Evolutionary conservation across 2,329 filamentous ascomycete genomes (phyloP).

Genomic region (Penicillium olsonii): DNA sequence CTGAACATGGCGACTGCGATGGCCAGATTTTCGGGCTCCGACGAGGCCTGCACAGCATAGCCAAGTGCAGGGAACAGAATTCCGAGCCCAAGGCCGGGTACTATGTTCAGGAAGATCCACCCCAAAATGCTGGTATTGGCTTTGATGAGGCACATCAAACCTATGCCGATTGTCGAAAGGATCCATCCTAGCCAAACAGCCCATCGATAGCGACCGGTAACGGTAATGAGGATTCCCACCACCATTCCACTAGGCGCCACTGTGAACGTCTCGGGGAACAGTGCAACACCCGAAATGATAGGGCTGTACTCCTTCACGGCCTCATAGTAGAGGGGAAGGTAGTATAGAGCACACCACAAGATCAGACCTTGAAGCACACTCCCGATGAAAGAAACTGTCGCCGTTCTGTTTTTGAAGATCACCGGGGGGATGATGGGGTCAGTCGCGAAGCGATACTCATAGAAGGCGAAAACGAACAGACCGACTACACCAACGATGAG

Average conservation of each 20-base stretch:
- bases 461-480: constrained; percentile 56
- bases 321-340: constrained; percentile 49
- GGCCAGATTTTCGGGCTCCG: constrained; percentile 58
- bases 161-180: constrained; percentile 60
- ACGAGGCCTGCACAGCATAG: constrained; percentile 64
- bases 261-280: constrained; percentile 63
- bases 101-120: constrained; percentile 64
- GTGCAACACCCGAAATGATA: constrained; percentile 57
- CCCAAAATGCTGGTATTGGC: constrained; percentile 51
- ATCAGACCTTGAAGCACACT: constrained; percentile 59
- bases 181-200: constrained; percentile 64
- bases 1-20: constrained; percentile 66
- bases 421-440: constrained; percentile 53
- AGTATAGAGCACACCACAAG: constrained; percentile 57
- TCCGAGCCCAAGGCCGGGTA: constrained; percentile 63
- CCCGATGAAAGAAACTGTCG: constrained; percentile 53
- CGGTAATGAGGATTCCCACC: constrained; percentile 50
- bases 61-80: constrained; percentile 66
- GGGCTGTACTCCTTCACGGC: constrained; percentile 56
- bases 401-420: constrained; percentile 50
- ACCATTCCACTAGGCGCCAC: constrained; percentile 62
- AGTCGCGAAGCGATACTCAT: constrained; percentile 53
- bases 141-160: constrained; percentile 44
- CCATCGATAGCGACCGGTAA: constrained; percentile 62
- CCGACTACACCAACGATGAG: constrained; percentile 57